Percentiles rank a stretch among this genome's conserved stretches.
Conservation (phyloP, 768 basidiomycete species). For the Lentinula sp. region DNA sequence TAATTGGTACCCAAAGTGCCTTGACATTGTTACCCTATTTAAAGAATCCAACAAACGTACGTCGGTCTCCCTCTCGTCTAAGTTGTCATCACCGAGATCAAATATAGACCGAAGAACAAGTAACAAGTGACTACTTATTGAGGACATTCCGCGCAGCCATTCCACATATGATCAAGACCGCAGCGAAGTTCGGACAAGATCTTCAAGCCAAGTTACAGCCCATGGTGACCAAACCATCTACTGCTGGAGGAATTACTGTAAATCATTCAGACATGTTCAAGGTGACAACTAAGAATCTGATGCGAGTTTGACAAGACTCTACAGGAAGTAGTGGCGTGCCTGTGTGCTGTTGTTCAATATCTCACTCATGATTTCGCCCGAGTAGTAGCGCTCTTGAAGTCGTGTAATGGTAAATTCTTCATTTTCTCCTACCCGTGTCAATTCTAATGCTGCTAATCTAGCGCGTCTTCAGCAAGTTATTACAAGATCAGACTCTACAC, state of each 20-base stretch:
- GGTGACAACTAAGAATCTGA: slow-evolving; percentile 1
- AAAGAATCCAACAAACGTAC: slow-evolving; percentile 70
- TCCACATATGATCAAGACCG: slow-evolving; percentile 86
- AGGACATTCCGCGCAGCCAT: slow-evolving; percentile 84
- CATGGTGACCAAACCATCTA: slow-evolving; percentile 86
- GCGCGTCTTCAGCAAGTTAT: slow-evolving; percentile 54
- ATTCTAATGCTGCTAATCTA: neutral
- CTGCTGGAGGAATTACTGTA: slow-evolving; percentile 61
- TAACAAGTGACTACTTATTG: slow-evolving; percentile 79
- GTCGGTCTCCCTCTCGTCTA: slow-evolving; percentile 14
- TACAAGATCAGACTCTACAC: slow-evolving; percentile 34
- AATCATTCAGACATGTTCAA: slow-evolving; percentile 12
- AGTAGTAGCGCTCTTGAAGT: slow-evolving; percentile 75
- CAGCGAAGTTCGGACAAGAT: slow-evolving; percentile 82
- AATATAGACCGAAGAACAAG: slow-evolving; percentile 59
- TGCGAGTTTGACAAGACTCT: slow-evolving; percentile 46
- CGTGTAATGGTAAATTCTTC: slow-evolving; percentile 63
- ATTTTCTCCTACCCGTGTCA: neutral
- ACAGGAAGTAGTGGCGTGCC: slow-evolving; percentile 89
- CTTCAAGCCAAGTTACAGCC: slow-evolving; percentile 78
- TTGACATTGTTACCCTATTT: slow-evolving; percentile 86
- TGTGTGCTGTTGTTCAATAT: slow-evolving; percentile 78
- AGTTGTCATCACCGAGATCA: neutral
- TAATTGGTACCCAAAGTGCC: slow-evolving; percentile 81
- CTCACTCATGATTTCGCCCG: slow-evolving; percentile 83